Conservation (phyloP, 2,329 filamentous ascomycete genomes). For the Paraconiothyrium brasiliense region DNA sequence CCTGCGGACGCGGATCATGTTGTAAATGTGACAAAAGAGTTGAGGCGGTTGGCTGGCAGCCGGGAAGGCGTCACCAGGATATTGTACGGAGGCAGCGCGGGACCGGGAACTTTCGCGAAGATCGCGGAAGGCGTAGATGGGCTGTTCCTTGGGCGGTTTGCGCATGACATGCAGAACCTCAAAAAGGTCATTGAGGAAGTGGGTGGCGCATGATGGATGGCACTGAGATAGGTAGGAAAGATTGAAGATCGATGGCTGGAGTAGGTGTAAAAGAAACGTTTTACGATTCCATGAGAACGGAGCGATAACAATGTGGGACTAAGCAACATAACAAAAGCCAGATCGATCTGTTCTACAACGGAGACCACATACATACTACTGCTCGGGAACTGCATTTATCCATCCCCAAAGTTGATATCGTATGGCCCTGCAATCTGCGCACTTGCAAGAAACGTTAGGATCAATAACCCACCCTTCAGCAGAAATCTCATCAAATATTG, state of each 20-base stretch:
- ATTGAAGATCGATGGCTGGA: no score
- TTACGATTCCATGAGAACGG: no score
- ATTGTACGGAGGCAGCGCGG: slow-evolving; percentile 84
- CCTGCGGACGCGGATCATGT: slow-evolving; percentile 80
- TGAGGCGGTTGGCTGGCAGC: slow-evolving; percentile 64
- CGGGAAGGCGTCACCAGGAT: slow-evolving; percentile 71
- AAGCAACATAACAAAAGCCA: no score
- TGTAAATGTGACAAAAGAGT: slow-evolving; percentile 71
- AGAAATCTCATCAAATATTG: slow-evolving; percentile 23
- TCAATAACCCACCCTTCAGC: slow-evolving; percentile 23
- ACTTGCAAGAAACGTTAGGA: slow-evolving; percentile 28
- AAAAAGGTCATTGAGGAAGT: slow-evolving; percentile 78
- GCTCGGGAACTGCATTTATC: background rate
- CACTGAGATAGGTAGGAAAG: background rate
- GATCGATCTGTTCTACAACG: background rate
- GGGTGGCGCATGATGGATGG: slow-evolving; percentile 50
- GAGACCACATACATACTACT: background rate
- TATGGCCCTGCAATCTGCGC: slow-evolving; percentile 30
- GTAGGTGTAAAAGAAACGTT: no score
- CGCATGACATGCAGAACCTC: slow-evolving; percentile 77
- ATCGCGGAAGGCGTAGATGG: slow-evolving; percentile 78
- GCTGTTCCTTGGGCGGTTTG: slow-evolving; percentile 82
- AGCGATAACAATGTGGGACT: no score
- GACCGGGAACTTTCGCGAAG: slow-evolving; percentile 76
- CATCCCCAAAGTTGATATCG: slow-evolving; percentile 5